Percentiles rank a stretch among this genome's conserved stretches.
Evolutionary conservation across 2,329 filamentous ascomycete genomes (phyloP).

Genomic region (Zalaria sp.): DNA sequence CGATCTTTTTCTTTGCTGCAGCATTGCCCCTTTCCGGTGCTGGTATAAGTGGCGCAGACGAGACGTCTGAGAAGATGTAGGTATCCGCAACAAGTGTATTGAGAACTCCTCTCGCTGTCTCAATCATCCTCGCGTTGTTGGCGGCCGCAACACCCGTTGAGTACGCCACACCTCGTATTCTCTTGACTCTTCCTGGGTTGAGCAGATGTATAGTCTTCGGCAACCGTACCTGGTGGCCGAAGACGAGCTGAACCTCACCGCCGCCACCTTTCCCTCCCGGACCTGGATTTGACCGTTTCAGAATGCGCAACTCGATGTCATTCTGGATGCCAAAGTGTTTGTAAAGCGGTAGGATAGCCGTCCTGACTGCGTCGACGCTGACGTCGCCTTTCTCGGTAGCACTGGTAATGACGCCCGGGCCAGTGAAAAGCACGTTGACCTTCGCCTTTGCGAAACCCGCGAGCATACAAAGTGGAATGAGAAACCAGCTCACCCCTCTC

Average conservation of each 20-base stretch:
- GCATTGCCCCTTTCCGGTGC: constrained; percentile 55
- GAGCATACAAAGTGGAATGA: constrained; percentile 76
- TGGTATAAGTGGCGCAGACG: constrained; percentile 45
- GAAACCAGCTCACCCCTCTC: constrained; percentile 79
- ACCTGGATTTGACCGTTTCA: constrained; percentile 66
- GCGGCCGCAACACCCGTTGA: constrained; percentile 80
- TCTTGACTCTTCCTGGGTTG: constrained; percentile 71
- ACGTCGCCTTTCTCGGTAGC: constrained; percentile 75
- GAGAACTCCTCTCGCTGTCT: constrained; percentile 71
- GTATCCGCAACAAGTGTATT: constrained; percentile 81
- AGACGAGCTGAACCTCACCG: constrained; percentile 84
- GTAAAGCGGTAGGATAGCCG: constrained; percentile 80
- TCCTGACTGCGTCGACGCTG: constrained; percentile 84
- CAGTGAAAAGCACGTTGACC: constrained; percentile 80
- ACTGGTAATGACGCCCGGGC: constrained; percentile 83
- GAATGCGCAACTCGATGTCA: constrained; percentile 69
- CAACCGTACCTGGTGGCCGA: constrained; percentile 82
- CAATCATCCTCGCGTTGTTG: constrained; percentile 93
- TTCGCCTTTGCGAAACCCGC: constrained; percentile 87
- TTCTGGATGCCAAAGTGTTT: constrained; percentile 81
- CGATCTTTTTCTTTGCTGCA: constrained; percentile 43
- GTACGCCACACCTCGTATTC: constrained; percentile 85
- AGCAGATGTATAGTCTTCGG: constrained; percentile 89
- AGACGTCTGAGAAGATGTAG: constrained; percentile 65
- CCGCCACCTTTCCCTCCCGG: constrained; percentile 65